Evolutionary conservation across 768 basidiomycete species (phyloP).

Genomic region (Lactarius quietus): DNA sequence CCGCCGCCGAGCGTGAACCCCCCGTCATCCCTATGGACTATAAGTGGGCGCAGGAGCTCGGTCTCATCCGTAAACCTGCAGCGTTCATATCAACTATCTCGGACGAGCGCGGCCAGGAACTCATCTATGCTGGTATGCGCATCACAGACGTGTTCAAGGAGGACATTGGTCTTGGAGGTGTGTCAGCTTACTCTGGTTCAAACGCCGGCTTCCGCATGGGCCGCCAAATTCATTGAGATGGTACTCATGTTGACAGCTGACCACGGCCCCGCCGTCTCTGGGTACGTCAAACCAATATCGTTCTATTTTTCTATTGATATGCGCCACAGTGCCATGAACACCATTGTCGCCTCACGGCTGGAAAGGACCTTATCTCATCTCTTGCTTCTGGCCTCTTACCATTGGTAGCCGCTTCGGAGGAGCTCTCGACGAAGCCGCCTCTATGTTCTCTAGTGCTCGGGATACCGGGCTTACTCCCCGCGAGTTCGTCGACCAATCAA

Average conservation of each 20-base stretch:
- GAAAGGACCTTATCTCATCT: slow-evolving; percentile 97
- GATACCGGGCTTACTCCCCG: slow-evolving; percentile 94
- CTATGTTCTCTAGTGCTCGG: slow-evolving; percentile 91
- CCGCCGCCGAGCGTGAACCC: slow-evolving; percentile 77
- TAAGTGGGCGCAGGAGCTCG: slow-evolving; percentile 99
- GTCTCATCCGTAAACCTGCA: slow-evolving; percentile 96
- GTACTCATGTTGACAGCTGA: slow-evolving; percentile 99
- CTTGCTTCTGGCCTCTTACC: slow-evolving; percentile 91
- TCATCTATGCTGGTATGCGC: slow-evolving; percentile 97
- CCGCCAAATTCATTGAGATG: slow-evolving; percentile 99
- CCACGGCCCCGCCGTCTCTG: slow-evolving; percentile 97
- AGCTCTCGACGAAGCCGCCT: slow-evolving; percentile 94
- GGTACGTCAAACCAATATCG: slow-evolving; percentile 30
- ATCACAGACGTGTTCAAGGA: slow-evolving; percentile 99
- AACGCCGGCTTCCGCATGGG: slow-evolving; percentile 87
- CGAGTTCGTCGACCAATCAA: slow-evolving; percentile 92
- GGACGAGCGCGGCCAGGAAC: slow-evolving; percentile 98
- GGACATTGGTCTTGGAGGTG: slow-evolving; percentile 95
- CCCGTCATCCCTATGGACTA: slow-evolving; percentile 99
- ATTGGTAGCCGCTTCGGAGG: slow-evolving; percentile 99
- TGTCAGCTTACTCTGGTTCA: slow-evolving; percentile 98
- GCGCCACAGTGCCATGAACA: slow-evolving; percentile 83
- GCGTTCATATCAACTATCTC: slow-evolving; percentile 99
- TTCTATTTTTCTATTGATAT: slow-evolving; percentile 8
- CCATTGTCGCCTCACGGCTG: slow-evolving; percentile 99